Percentiles rank a stretch among this genome's conserved stretches.
phyloP scores from a whole-genome alignment of 1,139 yeast genomes.

The Kurtzmaniella quercitrusa region DNA sequence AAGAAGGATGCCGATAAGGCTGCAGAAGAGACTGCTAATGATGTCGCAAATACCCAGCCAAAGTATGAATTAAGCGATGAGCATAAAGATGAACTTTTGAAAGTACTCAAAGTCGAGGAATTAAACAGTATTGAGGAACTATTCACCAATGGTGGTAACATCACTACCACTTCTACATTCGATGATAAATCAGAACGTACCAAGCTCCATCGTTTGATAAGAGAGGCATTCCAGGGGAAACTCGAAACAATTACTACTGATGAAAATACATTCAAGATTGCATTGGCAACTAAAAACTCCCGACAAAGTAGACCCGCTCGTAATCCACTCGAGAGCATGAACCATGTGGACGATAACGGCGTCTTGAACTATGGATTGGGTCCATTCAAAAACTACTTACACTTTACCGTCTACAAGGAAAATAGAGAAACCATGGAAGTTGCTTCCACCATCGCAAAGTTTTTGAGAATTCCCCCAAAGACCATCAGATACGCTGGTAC shows the following conservation, averaged over 20 bases:
- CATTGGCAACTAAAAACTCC: slow-evolving; percentile 36
- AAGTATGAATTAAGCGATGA: slow-evolving; percentile 45
- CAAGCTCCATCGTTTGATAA: slow-evolving; percentile 66
- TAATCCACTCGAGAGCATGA: slow-evolving; percentile 40
- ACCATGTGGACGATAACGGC: slow-evolving; percentile 48
- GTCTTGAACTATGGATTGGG: slow-evolving; percentile 61
- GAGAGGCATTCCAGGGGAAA: slow-evolving; percentile 69
- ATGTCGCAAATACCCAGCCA: slow-evolving; percentile 19
- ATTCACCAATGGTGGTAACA: slow-evolving; percentile 52
- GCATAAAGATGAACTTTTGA: slow-evolving; percentile 44
- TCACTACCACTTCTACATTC: slow-evolving; percentile 57
- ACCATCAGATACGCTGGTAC: slow-evolving; percentile 86
- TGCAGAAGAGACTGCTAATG: slow-evolving; percentile 9
- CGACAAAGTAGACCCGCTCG: slow-evolving; percentile 16
- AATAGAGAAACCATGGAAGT: slow-evolving; percentile 98
- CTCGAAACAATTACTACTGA: slow-evolving; percentile 78
- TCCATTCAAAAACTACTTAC: slow-evolving; percentile 61
- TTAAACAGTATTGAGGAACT: slow-evolving; percentile 52
- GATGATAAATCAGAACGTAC: slow-evolving; percentile 72
- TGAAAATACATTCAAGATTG: slow-evolving; percentile 60
- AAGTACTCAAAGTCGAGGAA: slow-evolving; percentile 57
- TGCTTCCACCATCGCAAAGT: slow-evolving; percentile 67
- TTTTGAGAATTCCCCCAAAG: slow-evolving; percentile 69
- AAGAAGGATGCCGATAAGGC: slow-evolving; percentile 19
- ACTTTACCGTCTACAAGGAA: slow-evolving; percentile 83